phyloP scores from a whole-genome alignment of 495 filamentous ascomycete species.

The Talaromyces adpressus region DNA sequence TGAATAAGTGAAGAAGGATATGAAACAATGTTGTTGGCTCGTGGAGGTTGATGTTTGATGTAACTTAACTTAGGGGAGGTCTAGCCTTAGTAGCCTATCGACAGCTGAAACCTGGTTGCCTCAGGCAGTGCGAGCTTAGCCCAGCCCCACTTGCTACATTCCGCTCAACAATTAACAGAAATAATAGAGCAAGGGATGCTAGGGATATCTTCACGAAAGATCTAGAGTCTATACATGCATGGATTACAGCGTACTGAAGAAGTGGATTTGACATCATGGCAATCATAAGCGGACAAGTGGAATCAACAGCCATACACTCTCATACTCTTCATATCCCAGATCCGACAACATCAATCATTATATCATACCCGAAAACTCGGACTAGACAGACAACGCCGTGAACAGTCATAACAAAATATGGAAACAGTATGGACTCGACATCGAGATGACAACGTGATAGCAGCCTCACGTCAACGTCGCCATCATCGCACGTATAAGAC shows the following conservation, averaged over 20 bases:
- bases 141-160: background rate
- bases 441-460: background rate
- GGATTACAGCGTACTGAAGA: background rate
- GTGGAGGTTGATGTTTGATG: background rate
- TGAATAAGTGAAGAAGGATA: background rate
- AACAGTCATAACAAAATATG: background rate
- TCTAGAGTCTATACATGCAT: background rate
- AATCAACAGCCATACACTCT: background rate
- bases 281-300: background rate
- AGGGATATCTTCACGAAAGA: background rate
- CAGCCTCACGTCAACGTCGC: slow-evolving; percentile 60
- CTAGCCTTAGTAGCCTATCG: background rate
- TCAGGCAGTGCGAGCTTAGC: slow-evolving; percentile 1
- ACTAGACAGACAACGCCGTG: slow-evolving; percentile 1
- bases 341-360: background rate
- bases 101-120: slow-evolving; percentile 9
- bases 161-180: too few species aligned
- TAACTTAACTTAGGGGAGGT: background rate
- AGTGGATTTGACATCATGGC: background rate
- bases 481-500: slow-evolving; percentile 65
- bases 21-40: background rate
- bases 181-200: background rate
- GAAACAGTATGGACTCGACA: background rate
- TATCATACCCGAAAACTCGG: background rate
- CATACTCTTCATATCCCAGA: background rate